These are phyloP conservation scores for Sporothrix globosa DNA, from an alignment of 2,329 filamentous ascomycete species.

Conservation along the genomic window DNA sequence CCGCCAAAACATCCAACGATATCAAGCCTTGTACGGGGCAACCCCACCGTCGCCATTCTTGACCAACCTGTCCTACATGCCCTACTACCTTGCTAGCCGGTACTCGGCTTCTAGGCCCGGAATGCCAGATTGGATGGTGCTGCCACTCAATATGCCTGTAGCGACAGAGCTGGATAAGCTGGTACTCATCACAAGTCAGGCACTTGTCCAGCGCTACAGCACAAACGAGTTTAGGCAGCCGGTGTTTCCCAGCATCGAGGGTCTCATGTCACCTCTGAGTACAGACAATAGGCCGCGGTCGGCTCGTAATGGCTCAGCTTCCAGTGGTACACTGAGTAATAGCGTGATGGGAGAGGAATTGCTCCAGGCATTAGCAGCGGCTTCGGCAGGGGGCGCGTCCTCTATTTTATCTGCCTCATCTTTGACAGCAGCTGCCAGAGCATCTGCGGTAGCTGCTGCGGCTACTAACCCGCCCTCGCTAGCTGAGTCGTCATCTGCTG, in stretches of 20 bases:
- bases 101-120: not conserved
- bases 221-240: conserved; percentile 27
- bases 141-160: conserved; percentile 30
- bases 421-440: conserved; percentile 7
- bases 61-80: conserved; percentile 26
- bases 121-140: conserved; percentile 27
- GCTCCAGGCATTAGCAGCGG: conserved; percentile 8
- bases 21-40: conserved; percentile 8
- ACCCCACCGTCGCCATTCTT: conserved; percentile 16
- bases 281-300: conserved; percentile 12
- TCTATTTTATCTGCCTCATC: conserved; percentile 3
- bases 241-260: conserved; percentile 30
- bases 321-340: not conserved
- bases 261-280: conserved; percentile 18
- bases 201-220: conserved; percentile 29
- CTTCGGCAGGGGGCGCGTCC: conserved; percentile 7
- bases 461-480: conserved; percentile 1
- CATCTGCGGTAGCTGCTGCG: conserved; percentile 13
- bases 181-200: conserved; percentile 26
- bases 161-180: conserved; percentile 29
- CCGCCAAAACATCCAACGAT: conserved; percentile 13
- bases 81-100: conserved; percentile 28
- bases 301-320: not conserved
- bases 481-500: not conserved
- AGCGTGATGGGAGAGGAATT: conserved; percentile 24